Percentiles rank a stretch among this genome's conserved stretches.
Conservation (phyloP, 331 rosid species). For the Quercus lobata region DNA sequence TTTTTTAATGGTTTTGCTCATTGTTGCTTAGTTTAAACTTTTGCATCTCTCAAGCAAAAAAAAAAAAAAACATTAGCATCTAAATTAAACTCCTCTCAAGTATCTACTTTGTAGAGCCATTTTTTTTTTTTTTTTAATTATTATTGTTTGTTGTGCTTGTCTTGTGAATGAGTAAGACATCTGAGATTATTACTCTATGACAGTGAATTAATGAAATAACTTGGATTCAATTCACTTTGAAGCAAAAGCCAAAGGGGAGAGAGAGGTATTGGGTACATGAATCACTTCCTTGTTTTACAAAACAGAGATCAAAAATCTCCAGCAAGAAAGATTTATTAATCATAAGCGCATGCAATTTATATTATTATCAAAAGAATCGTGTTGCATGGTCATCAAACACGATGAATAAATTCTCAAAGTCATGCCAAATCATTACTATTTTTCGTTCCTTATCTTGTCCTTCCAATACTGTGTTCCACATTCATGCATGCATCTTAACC, state of each 20-base stretch:
- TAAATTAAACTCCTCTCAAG: too few relatives aligned
- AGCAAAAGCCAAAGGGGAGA: neutral
- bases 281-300: neutral
- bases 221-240: neutral
- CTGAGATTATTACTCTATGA: too few relatives aligned
- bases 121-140: too few relatives aligned
- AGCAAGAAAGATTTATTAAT: neutral
- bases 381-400: neutral
- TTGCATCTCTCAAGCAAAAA: too few relatives aligned
- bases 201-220: neutral
- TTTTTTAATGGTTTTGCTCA: neutral
- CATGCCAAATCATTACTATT: neutral
- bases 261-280: neutral
- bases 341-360: neutral
- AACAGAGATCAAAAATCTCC: neutral
- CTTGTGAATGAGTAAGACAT: neutral
- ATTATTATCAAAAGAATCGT: neutral
- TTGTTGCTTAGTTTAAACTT: neutral
- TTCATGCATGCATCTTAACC: neutral
- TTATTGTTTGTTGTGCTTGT: too few relatives aligned
- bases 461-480: neutral
- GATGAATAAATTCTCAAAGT: neutral
- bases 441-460: neutral
- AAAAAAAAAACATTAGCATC: neutral
- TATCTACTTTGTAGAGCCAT: too few relatives aligned